phyloP scores from a whole-genome alignment of 176 grass and related monocot species.

The Chrysopogon serrulatus region DNA sequence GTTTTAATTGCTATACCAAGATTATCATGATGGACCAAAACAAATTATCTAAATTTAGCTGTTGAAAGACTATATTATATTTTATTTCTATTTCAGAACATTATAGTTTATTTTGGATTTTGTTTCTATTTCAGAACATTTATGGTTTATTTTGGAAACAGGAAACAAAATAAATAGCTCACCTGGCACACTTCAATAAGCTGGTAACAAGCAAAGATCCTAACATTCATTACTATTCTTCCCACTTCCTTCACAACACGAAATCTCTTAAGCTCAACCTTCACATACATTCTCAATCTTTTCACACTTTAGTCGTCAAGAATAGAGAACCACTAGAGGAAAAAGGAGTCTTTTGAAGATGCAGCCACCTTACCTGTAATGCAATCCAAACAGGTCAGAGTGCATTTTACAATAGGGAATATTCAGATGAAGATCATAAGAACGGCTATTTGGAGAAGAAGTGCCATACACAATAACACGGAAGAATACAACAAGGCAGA shows the following conservation, averaged over 20 bases:
- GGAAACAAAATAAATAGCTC: constrained; percentile 3
- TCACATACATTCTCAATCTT: constrained; percentile 76
- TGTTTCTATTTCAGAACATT: neutral
- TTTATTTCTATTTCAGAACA: neutral
- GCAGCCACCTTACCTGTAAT: constrained; percentile 39
- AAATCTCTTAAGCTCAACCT: constrained; percentile 60
- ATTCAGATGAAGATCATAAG: constrained; percentile 4
- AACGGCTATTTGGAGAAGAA: neutral
- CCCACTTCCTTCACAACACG: constrained; percentile 57
- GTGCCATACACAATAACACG: constrained; percentile 60
- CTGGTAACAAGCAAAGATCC: constrained; percentile 72
- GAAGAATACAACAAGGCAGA: constrained; percentile 57
- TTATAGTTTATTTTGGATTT: neutral
- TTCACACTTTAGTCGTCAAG: constrained; percentile 11
- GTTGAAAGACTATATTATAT: neutral
- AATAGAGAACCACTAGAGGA: constrained; percentile 15
- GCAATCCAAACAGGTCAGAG: constrained; percentile 11
- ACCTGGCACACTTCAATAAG: constrained; percentile 91
- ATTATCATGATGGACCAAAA: neutral
- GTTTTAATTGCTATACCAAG: neutral
- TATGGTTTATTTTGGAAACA: neutral
- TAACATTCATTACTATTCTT: constrained; percentile 73
- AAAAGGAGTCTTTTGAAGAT: constrained; percentile 18
- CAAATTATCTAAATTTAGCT: neutral
- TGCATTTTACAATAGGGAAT: neutral